Base-by-base conservation (phyloP, 352 stramenopile species). In the Plasmopara muralis region DNA sequence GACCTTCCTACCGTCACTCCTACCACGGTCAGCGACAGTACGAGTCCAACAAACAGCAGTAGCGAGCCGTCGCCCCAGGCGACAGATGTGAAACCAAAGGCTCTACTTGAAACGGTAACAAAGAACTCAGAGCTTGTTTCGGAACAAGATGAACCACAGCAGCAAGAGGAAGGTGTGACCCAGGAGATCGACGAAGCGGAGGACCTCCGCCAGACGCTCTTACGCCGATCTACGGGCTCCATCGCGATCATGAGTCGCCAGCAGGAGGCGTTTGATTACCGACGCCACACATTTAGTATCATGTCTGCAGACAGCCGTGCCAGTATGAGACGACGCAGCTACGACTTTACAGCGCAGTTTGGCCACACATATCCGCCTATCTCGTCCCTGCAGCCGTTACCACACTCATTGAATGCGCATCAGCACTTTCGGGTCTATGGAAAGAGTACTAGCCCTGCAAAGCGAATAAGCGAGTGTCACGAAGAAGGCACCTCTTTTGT, bases 401-500 rank as follows among this genome's bases (percentile, higher is more conserved):
- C 46, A 14, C 62, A 57, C 34, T 60, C 57, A 14, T 45, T 66
- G 42, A 70, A 69, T 39, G 65, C 68, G 42, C 66, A 72, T 46
- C 42, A 64, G 18, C 69, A 81, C 41, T 47, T 81, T 18, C 70
- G 72, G 13, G 64, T 82, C 29, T 85, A 88, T 57, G 72, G 68
- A 33, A 72, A 66, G 50, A 70, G 42, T 38, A 52, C 41, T 20
- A 57, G 12, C 31, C 62, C 37, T 1, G 57, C 46, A 30, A 57
- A 53, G 31, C 47, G 15, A 16, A 40, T 72, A 4, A 57, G 57
- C 28, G 67, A 75, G 35, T 56, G 47, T 29, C 64, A 77, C 25
- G 55, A 64, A 42, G 44, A 80, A 43, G 79, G 76, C 6, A 58
- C 50, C 0, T 43, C 64, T 6, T 58, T 92, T 14, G 52, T 85